phyloP scores from a whole-genome alignment of 345 rosid species.

The Rhizophora mangle region DNA sequence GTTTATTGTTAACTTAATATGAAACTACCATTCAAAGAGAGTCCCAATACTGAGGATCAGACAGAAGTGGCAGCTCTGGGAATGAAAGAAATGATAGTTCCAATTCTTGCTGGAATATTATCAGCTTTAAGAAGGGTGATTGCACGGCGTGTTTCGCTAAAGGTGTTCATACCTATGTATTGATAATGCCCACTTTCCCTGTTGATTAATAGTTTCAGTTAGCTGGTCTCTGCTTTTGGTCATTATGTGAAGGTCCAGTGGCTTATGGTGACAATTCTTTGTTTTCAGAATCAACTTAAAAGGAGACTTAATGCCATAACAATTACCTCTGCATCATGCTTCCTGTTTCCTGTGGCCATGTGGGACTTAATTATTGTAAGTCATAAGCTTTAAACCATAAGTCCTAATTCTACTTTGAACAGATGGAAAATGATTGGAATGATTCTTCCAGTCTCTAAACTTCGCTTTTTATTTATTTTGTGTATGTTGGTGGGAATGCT shows the following conservation, averaged over 20 bases:
- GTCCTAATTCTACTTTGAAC: slow-evolving; percentile 1
- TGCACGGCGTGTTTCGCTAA: slow-evolving; percentile 88
- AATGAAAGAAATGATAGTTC: slow-evolving; percentile 68
- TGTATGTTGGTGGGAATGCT: slow-evolving; percentile 18
- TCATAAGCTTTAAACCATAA: neutral
- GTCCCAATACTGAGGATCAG: slow-evolving; percentile 37
- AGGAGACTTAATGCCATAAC: slow-evolving; percentile 89
- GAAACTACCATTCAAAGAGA: slow-evolving; percentile 57
- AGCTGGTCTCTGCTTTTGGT: neutral
- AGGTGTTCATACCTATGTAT: slow-evolving; percentile 44
- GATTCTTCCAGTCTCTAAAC: slow-evolving; percentile 3
- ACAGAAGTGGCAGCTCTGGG: slow-evolving; percentile 57
- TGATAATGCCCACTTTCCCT: slow-evolving; percentile 6
- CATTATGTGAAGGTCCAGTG: neutral
- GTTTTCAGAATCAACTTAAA: slow-evolving; percentile 73
- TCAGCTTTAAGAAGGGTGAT: slow-evolving; percentile 93
- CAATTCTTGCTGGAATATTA: slow-evolving; percentile 90
- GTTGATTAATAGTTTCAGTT: slow-evolving; percentile 1
- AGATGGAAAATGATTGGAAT: neutral
- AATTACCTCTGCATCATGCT: slow-evolving; percentile 81
- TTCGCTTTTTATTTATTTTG: slow-evolving; percentile 11
- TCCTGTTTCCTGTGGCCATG: slow-evolving; percentile 95
- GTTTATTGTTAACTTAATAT: slow-evolving; percentile 52
- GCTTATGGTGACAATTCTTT: slow-evolving; percentile 3
- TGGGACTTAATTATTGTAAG: slow-evolving; percentile 94